Evolutionary conservation across 2,329 filamentous ascomycete species (phyloP).

Genomic region (Achaetomium macrosporum): DNA sequence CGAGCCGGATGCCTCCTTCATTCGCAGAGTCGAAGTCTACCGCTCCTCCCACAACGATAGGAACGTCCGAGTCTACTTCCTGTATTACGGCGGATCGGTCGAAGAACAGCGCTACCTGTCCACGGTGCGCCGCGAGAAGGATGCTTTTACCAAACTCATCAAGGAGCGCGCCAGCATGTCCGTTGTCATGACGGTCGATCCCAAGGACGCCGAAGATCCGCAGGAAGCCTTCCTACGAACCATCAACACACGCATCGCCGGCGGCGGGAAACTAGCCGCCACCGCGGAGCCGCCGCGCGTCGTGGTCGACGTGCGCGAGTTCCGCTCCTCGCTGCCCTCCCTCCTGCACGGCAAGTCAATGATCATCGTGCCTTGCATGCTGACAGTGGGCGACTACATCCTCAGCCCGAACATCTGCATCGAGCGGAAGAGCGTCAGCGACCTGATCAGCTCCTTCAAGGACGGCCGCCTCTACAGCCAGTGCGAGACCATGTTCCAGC

Average conservation of each 20-base stretch:
- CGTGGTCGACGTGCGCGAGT: conserved; percentile 93
- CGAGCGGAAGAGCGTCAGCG: conserved; percentile 87
- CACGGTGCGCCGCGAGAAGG: conserved; percentile 87
- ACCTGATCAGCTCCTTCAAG: conserved; percentile 85
- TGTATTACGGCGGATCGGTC: conserved; percentile 92
- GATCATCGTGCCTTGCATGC: conserved; percentile 85
- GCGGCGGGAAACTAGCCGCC: conserved; percentile 76
- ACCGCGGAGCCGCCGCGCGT: conserved; percentile 85
- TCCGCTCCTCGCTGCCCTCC: conserved; percentile 85
- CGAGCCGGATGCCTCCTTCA: conserved; percentile 90
- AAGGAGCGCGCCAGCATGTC: conserved; percentile 93
- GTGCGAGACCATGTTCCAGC: conserved; percentile 86
- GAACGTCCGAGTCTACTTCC: conserved; percentile 88
- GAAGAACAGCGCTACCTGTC: conserved; percentile 93
- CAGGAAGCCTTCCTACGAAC: conserved; percentile 91
- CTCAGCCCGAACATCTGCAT: conserved; percentile 86
- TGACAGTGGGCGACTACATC: conserved; percentile 95
- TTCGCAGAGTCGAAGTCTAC: conserved; percentile 90
- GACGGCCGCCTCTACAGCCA: conserved; percentile 90
- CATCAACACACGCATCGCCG: conserved; percentile 93
- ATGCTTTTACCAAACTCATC: conserved; percentile 91
- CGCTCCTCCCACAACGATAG: conserved; percentile 86
- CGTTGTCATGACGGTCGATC: conserved; percentile 71
- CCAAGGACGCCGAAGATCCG: conserved; percentile 65
- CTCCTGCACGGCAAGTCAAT: conserved; percentile 85